phyloP scores from a whole-genome alignment of 2,329 filamentous ascomycete species.

The Monosporascus sp. region DNA sequence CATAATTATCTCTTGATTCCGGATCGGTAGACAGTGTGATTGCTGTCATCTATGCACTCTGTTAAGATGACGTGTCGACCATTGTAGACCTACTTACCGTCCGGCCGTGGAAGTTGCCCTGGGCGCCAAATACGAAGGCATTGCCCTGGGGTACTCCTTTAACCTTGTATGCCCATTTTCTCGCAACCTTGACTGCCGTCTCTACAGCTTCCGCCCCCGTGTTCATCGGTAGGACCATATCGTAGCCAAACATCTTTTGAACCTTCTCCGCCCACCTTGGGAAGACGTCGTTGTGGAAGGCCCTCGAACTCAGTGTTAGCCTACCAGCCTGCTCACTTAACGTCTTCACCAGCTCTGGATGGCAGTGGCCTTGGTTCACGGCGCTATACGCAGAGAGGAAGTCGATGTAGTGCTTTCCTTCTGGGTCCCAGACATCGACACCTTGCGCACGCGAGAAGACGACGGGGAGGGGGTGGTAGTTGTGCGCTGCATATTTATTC shows the following conservation, averaged over 20 bases:
- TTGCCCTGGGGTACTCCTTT: conserved; percentile 83
- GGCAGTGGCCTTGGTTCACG: conserved; percentile 97
- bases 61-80: conserved; percentile 7
- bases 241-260: conserved; percentile 83
- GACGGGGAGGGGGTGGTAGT: conserved; percentile 95
- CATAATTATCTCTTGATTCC: conserved; percentile 95
- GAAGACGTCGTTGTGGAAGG: conserved; percentile 98
- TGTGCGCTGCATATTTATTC: conserved; percentile 86
- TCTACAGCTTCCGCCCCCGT: conserved; percentile 95
- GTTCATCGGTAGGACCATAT: conserved; percentile 98
- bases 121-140: conserved; percentile 77
- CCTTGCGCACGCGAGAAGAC: conserved; percentile 85
- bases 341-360: conserved; percentile 90
- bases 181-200: conserved; percentile 90
- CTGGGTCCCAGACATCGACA: conserved; percentile 92
- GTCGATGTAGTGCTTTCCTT: conserved; percentile 92
- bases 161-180: conserved; percentile 97
- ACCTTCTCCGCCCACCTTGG: conserved; percentile 92
- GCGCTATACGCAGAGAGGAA: conserved; percentile 98
- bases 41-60: conserved; percentile 67
- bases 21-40: conserved; percentile 94
- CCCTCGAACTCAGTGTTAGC: conserved; percentile 85
- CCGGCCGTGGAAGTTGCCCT: conserved; percentile 94
- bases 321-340: conserved; percentile 84
- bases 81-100: conserved; percentile 57